Percentiles rank a stretch among this genome's conserved stretches.
Evolutionary conservation across 768 basidiomycete species (phyloP).

Genomic region (Podaxis sp.): DNA sequence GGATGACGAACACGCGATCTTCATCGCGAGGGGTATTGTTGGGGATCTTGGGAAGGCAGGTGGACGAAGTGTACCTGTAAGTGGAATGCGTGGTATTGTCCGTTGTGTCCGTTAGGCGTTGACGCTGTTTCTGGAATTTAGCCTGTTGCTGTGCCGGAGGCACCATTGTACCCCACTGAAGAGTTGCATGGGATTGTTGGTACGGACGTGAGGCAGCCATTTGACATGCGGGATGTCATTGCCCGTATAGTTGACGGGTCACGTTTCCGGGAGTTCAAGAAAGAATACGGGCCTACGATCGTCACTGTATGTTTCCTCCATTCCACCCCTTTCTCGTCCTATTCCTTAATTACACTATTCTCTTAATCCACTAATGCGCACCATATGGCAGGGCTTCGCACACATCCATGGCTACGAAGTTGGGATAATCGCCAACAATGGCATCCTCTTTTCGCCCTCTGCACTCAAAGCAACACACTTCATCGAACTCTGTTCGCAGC

Average conservation of each 20-base stretch:
- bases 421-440: constrained; percentile 93
- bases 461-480: constrained; percentile 95
- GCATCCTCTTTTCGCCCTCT: constrained; percentile 91
- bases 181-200: constrained; percentile 93
- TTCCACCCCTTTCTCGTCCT: neutral
- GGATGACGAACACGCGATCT: constrained; percentile 84
- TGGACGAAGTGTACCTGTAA: constrained; percentile 47
- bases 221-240: constrained; percentile 94
- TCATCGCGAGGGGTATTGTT: constrained; percentile 74
- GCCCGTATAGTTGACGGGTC: constrained; percentile 91
- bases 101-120: neutral
- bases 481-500: constrained; percentile 90
- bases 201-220: constrained; percentile 82
- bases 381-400: constrained; percentile 68
- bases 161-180: constrained; percentile 74
- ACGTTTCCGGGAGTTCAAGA: constrained; percentile 93
- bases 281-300: constrained; percentile 89
- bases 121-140: constrained; percentile 22
- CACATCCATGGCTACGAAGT: constrained; percentile 87
- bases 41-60: constrained; percentile 74
- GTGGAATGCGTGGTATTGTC: constrained; percentile 21
- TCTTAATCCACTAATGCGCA: neutral
- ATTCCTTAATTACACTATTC: neutral
- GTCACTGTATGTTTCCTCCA: constrained; percentile 61
- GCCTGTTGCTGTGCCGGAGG: constrained; percentile 63